phyloP scores from a whole-genome alignment of 495 filamentous ascomycete species.

The Penicillium arizonense region DNA sequence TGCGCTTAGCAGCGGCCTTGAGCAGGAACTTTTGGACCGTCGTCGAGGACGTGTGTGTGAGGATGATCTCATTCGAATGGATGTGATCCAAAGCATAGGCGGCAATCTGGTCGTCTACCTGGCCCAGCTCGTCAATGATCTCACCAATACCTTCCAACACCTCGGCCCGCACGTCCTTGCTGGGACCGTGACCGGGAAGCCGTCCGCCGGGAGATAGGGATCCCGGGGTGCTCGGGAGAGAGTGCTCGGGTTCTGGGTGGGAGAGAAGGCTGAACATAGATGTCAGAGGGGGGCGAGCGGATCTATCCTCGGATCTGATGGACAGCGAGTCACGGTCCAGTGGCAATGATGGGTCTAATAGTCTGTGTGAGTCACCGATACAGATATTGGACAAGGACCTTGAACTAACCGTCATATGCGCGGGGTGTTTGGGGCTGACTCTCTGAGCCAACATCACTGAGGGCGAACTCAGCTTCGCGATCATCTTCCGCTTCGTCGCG shows the following conservation, averaged over 20 bases:
- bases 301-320: conserved; percentile 31
- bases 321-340: conserved; percentile 33
- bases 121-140: conserved; percentile 85
- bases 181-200: conserved; percentile 29
- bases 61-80: conserved; percentile 82
- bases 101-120: conserved; percentile 87
- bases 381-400: conserved; percentile 11
- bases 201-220: conserved; percentile 41
- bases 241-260: conserved; percentile 47
- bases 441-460: conserved; percentile 49
- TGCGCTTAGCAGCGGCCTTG: conserved; percentile 78
- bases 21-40: conserved; percentile 85
- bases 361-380: conserved; percentile 10
- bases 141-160: conserved; percentile 86
- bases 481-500: conserved; percentile 87
- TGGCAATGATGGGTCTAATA: conserved; percentile 32
- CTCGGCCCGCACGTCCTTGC: conserved; percentile 75
- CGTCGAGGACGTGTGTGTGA: conserved; percentile 76
- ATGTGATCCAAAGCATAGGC: conserved; percentile 84
- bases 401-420: conserved; percentile 33
- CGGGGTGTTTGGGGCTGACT: conserved; percentile 51
- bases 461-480: conserved; percentile 62
- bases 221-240: conserved; percentile 45
- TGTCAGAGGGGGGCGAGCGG: conserved; percentile 55
- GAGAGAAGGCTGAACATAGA: conserved; percentile 88